Evolutionary conservation across 257 asterid species (phyloP).

Genomic region (Paulownia fortunei): DNA sequence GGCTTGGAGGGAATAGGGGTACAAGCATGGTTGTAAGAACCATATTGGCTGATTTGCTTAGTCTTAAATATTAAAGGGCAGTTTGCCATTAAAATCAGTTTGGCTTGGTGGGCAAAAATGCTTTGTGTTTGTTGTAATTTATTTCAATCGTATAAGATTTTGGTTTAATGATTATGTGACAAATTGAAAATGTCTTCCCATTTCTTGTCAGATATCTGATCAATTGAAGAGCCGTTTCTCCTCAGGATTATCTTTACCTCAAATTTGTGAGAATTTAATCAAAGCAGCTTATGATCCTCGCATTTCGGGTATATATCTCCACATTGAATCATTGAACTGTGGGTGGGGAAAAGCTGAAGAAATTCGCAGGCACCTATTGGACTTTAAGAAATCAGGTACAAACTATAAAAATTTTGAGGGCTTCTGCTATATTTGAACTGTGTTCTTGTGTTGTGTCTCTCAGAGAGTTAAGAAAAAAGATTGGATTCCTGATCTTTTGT

Average conservation of each 20-base stretch:
- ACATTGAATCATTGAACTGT: constrained; percentile 81
- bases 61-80: constrained; percentile 5
- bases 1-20: not conserved
- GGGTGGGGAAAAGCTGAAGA: constrained; percentile 99
- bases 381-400: constrained; percentile 90
- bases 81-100: not conserved
- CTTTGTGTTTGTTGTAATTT: not conserved
- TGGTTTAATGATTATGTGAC: constrained; percentile 3
- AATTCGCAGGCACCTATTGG: constrained; percentile 85
- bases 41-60: not conserved
- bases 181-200: constrained; percentile 16
- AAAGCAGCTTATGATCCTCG: constrained; percentile 99
- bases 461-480: not conserved
- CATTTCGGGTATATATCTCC: constrained; percentile 87
- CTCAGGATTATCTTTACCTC: constrained; percentile 92
- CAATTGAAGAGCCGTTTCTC: constrained; percentile 97
- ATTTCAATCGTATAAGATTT: not conserved
- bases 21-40: not conserved
- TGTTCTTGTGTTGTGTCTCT: constrained; percentile 20
- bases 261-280: constrained; percentile 84
- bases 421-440: constrained; percentile 8
- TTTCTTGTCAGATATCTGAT: constrained; percentile 82
- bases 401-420: not conserved
- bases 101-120: constrained; percentile 21
- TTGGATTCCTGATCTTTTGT: constrained; percentile 9